Evolutionary conservation across 2,329 filamentous ascomycete species (phyloP).

Genomic region (Ustulina deusta): DNA sequence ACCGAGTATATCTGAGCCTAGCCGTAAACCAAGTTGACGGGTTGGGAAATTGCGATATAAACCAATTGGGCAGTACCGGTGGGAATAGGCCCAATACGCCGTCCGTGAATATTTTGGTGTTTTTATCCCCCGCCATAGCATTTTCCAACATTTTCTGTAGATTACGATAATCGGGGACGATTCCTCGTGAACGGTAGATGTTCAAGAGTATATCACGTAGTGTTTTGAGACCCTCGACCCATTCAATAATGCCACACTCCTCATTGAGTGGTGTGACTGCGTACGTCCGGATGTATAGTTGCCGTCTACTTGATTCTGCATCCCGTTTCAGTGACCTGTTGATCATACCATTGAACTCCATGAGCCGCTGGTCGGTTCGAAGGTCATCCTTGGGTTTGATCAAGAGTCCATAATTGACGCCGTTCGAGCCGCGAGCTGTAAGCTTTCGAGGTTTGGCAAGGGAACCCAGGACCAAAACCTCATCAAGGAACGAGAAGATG

Average conservation of each 20-base stretch:
- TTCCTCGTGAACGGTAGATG: constrained; percentile 80
- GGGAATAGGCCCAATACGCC: constrained; percentile 75
- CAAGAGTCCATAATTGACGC: constrained; percentile 86
- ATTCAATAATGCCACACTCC: constrained; percentile 97
- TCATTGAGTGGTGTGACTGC: constrained; percentile 97
- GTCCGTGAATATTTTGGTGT: constrained; percentile 78
- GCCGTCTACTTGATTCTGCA: constrained; percentile 87
- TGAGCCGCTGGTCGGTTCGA: constrained; percentile 95
- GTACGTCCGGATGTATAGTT: constrained; percentile 96
- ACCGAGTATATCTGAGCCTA: constrained; percentile 88
- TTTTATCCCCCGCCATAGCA: constrained; percentile 67
- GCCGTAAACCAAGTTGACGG: constrained; percentile 93
- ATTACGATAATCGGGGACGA: constrained; percentile 75
- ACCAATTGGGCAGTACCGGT: constrained; percentile 91
- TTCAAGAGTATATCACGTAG: constrained; percentile 89
- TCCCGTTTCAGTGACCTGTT: constrained; percentile 94
- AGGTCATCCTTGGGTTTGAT: constrained; percentile 99
- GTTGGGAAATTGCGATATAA: constrained; percentile 93
- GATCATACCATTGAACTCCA: constrained; percentile 99
- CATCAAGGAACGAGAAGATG: constrained; percentile 83
- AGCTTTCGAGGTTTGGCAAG: constrained; percentile 93
- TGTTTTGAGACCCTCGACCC: constrained; percentile 96
- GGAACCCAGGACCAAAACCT: constrained; percentile 90
- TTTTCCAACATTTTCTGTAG: constrained; percentile 74
- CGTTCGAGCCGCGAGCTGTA: constrained; percentile 88